Evolutionary conservation across 2,329 filamentous ascomycete species (phyloP), one percentile per base, ranked within the genome.

Genomic region (Epichloe glyceriae): DNA sequence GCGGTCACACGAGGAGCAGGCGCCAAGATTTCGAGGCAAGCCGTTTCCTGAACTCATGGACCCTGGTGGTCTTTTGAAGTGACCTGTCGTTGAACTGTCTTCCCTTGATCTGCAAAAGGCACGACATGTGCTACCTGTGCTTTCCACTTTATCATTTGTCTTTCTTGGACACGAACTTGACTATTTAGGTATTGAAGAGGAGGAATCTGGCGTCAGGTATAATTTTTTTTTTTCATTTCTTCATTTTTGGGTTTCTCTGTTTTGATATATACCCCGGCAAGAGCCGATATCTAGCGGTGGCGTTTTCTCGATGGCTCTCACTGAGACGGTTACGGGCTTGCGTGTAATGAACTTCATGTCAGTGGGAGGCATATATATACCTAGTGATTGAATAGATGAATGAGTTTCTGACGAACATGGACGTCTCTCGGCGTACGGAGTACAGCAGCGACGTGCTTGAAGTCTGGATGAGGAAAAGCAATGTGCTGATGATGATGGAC

Each of bases 21-120:
- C 61, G 4, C 61, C 64, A 22, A 64, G 63, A 22, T 55, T 58
- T 15, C 57, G 63, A 11, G 61, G 59, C 44, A 64, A 62, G 17
- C 56, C 59, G 3, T 62, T 62, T 22, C 63, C 65, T 3, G 58
- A 65, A 38, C 61, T 73, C 2, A 63, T 61, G 44, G 71, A 73
- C 53, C 60, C 62, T 3, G 70, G 70, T 15, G 69, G 70, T 44
- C 61, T 74, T 17, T 57, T 72, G 34, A 65, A 61, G 45, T 67
- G 56, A 60, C 41, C 49, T 8, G 39, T 35, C 6, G n/a, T 26
- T 26, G n/a, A 41, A n/a, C 4, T n/a, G 19, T 19, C 19, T 30
- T 11, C 3, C 10, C 30, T 30, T 30, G 26, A 30, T 30, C 30
- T 11, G 8, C 8, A 30, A 30, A 30, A 30, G 3, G 30, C 10